phyloP scores from a whole-genome alignment of 2,329 filamentous ascomycete species.

The Ophiostoma populinum region DNA sequence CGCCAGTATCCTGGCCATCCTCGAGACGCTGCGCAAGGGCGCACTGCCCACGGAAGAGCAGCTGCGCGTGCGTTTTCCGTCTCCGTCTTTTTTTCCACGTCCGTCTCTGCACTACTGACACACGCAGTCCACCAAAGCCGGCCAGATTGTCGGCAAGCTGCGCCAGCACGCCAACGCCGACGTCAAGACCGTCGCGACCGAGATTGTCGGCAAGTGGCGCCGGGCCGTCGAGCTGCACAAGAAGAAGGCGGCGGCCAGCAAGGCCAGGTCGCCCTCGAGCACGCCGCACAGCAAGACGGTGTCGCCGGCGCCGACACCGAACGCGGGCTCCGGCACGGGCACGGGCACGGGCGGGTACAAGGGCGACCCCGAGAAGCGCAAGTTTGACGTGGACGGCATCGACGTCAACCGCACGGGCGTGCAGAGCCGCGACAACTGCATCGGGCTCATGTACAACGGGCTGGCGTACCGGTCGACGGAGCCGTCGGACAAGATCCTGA shows the following conservation, averaged over 20 bases:
- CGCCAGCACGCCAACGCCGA: slow-evolving; percentile 64
- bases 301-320: slow-evolving; percentile 32
- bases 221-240: slow-evolving; percentile 54
- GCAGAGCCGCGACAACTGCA: slow-evolving; percentile 60
- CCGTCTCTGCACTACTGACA: neutral
- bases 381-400: slow-evolving; percentile 64
- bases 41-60: slow-evolving; percentile 70
- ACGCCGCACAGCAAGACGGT: slow-evolving; percentile 17
- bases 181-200: slow-evolving; percentile 57
- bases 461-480: slow-evolving; percentile 55
- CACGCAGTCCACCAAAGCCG: slow-evolving; percentile 62
- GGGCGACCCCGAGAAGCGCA: slow-evolving; percentile 62
- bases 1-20: slow-evolving; percentile 51
- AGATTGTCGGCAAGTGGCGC: slow-evolving; percentile 81
- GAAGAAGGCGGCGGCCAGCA: slow-evolving; percentile 16
- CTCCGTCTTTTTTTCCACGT: no score
- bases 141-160: slow-evolving; percentile 72
- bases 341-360: slow-evolving; percentile 40
- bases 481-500: slow-evolving; percentile 53
- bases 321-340: slow-evolving; percentile 23
- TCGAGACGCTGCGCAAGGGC: slow-evolving; percentile 65
- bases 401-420: slow-evolving; percentile 61
- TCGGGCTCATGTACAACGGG: slow-evolving; percentile 88
- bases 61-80: slow-evolving; percentile 12
- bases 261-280: slow-evolving; percentile 20